Evolutionary conservation across 179 eudicot species (phyloP), one percentile per base, ranked within the genome.

Genomic region (Beta corolliflora): DNA sequence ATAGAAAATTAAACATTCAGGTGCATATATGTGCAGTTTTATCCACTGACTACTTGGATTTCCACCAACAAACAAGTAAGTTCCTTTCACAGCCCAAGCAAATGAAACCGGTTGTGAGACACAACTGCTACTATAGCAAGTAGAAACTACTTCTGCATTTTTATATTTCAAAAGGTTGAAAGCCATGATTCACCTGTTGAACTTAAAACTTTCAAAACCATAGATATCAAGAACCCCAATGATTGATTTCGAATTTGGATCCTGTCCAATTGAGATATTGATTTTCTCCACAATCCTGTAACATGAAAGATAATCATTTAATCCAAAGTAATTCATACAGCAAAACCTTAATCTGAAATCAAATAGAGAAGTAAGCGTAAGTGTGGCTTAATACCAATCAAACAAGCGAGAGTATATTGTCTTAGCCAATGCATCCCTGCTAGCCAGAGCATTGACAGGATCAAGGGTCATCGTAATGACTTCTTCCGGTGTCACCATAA

Each of bases 191-290:
- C 86, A 92, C 99, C 98, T 95, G 92, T 95, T 95, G 84, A 95
- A 83, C 89, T 95, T 95, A 92, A 95, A 95, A 88, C 97, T 94
- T 86, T 95, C 99, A 83, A 94, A 94, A 72, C 99, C 98, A 80
- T 95, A 94, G n/a, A 95, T 95, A 90, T 95, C 99, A 83, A 95
- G 97, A 81, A 95, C 98, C 56, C 99, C 99, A 83, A 95, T 95
- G 50, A 94, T 89, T 81, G 94, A 94, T 80, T 87, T 92, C 77
- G 98, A 93, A 78, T 81, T 80, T 64, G 92, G 93, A 87, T 95
- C 99, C 87, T 94, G 99, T 41, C 99, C 99, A 72, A 95, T 95
- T 16, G 99, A 95, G 80, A 21, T 87, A 86, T 95, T 95, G 81
- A 95, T 95, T 85, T 94, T 95, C 83, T 95, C 97, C 86, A 95